phyloP scores from a whole-genome alignment of 1,284 basidiomycete species.

The Xerocomus nothofagi region DNA sequence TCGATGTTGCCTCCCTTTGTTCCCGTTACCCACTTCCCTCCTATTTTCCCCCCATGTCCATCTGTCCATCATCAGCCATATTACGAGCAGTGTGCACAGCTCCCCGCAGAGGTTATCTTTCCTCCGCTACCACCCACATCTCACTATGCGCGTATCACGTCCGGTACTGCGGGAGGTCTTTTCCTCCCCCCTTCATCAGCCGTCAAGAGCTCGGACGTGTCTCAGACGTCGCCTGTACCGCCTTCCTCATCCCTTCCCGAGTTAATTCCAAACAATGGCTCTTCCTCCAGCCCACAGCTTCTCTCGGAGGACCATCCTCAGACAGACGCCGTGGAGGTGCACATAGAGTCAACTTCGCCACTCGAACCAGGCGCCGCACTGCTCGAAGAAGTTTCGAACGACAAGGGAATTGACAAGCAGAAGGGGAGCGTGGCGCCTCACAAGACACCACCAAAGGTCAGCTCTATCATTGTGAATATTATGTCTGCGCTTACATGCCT shows the following conservation, averaged over 20 bases:
- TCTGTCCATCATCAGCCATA: slow-evolving; percentile 69
- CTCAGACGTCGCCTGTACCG: slow-evolving; percentile 29
- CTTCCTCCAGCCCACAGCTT: slow-evolving; percentile 67
- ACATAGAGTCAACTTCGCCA: slow-evolving; percentile 20
- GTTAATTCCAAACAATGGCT: slow-evolving; percentile 60
- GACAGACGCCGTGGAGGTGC: slow-evolving; percentile 13
- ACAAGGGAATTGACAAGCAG: slow-evolving; percentile 20
- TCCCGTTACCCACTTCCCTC: slow-evolving; percentile 43
- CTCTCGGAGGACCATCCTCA: slow-evolving; percentile 35
- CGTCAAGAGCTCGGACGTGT: slow-evolving; percentile 18
- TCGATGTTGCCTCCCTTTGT: slow-evolving; percentile 33
- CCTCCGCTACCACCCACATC: slow-evolving; percentile 60
- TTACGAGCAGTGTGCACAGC: slow-evolving; percentile 53
- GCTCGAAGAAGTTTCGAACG: slow-evolving; percentile 7
- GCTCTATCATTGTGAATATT: not conserved
- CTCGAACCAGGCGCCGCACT: slow-evolving; percentile 14
- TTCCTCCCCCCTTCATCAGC: slow-evolving; percentile 33
- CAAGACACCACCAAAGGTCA: slow-evolving; percentile 32
- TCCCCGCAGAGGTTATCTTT: slow-evolving; percentile 65
- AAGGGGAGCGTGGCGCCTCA: slow-evolving; percentile 14
- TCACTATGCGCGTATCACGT: slow-evolving; percentile 39
- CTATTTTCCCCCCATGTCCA: slow-evolving; percentile 56
- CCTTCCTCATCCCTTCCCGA: slow-evolving; percentile 50
- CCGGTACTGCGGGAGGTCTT: slow-evolving; percentile 8
- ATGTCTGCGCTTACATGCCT: slow-evolving; percentile 6